Conservation (phyloP, 345 rosid genomes). For the Salix koriyanagi region DNA sequence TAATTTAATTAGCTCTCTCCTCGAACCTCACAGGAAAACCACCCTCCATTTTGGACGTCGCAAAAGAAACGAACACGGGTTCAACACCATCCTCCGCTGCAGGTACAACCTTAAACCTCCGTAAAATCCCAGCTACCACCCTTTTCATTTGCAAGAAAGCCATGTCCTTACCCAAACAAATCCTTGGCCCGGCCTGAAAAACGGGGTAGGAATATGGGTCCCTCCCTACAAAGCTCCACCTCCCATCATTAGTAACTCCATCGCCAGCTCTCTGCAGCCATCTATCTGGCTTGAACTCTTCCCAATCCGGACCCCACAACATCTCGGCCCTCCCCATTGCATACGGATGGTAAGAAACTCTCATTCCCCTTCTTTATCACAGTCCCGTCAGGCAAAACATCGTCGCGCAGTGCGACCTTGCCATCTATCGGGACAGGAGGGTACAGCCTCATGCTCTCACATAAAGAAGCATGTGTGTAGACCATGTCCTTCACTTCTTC, state of each 20-base stretch:
- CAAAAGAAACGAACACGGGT: conserved; percentile 36
- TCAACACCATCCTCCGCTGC: conserved; percentile 28
- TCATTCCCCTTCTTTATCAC: conserved; percentile 33
- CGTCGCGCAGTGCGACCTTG: conserved; percentile 28
- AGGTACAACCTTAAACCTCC: conserved; percentile 50
- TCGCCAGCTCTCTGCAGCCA: conserved; percentile 34
- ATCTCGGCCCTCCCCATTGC: conserved; percentile 27
- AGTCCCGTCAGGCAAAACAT: conserved; percentile 48
- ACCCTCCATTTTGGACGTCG: conserved; percentile 57
- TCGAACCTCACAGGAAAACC: conserved; percentile 52
- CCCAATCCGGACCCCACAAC: conserved; percentile 28
- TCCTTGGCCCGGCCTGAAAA: conserved; percentile 32
- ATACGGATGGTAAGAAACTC: conserved; percentile 38
- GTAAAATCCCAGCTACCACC: conserved; percentile 31
- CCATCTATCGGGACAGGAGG: conserved; percentile 53
- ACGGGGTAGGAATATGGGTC: conserved; percentile 26
- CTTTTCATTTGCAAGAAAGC: conserved; percentile 33
- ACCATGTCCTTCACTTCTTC: conserved; percentile 35
- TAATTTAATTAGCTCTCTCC: conserved; percentile 19
- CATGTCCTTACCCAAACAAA: conserved; percentile 31
- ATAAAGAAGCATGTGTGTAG: conserved; percentile 20
- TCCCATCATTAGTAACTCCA: background rate
- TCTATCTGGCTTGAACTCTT: conserved; percentile 26
- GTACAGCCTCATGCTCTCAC: conserved; percentile 53
- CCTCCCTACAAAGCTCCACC: conserved; percentile 33